Evolutionary conservation across 345 rosid genomes (phyloP), one percentile per base, ranked within the genome.

Genomic region (Camelina hispida): DNA sequence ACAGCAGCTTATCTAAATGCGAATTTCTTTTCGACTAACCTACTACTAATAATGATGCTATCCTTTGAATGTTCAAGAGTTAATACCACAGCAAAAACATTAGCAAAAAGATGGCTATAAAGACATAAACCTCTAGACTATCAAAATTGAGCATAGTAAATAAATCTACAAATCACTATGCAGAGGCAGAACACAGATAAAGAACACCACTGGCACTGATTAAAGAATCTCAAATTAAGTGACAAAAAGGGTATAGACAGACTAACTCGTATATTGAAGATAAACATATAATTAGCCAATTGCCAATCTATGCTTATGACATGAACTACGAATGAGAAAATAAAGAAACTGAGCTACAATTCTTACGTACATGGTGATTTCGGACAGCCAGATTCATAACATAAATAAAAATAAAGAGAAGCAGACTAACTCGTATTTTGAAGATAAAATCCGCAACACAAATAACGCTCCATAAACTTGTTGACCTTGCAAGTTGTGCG

Each of bases 361-460:
- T 62, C 32, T 46, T 38, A 58, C 32, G 28, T 30, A 28, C 32
- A 15, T 48, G 59, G 58, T 62, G 18, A 63, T 37, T 14, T 63
- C 14, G 12, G 55, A 35, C 66, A 70, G 30, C n/a, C 14, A 52
- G 46, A 46, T 22, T 51, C 69, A 51, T 58, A 51, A 66, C 51
- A 43, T 20, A 43, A 13, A 46, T 52, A 16, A 61, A 47, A 34
- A 22, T 59, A 6, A 28, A 51, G 14, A 40, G 25, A 61, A 35
- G 64, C 38, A 52, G 56, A 75, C 95, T 81, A 77, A 96, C 99
- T 96, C 99, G 37, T 96, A 96, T 96, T 96, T 93, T 80, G 98
- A 83, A 58, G 98, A 84, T 20, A 96, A 86, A 69, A 96, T 91
- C 78, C 98, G 85, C 81, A 93, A 75, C 61, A 96, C 96, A 80